Conservation (phyloP, 805 yeast species). For the Lipomyces kockii region DNA sequence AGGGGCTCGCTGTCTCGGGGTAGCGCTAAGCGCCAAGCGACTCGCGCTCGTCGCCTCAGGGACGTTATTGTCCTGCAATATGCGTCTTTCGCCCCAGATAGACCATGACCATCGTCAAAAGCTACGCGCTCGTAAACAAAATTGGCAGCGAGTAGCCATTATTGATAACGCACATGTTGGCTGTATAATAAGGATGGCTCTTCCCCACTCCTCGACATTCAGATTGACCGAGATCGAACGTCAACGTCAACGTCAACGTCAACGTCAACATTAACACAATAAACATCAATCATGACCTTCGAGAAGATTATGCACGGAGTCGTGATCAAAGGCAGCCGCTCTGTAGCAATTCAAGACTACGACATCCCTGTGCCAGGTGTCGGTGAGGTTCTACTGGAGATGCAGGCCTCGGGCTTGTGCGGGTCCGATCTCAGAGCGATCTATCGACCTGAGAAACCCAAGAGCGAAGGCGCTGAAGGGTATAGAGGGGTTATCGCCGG, state of each 20-base stretch:
- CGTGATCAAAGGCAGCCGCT: background rate
- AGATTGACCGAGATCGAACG: background rate
- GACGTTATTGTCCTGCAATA: no score
- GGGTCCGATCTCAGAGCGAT: slow-evolving; percentile 1
- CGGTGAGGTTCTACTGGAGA: background rate
- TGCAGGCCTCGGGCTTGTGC: background rate
- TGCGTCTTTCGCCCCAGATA: no score
- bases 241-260: background rate
- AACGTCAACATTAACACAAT: background rate
- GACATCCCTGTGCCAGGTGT: background rate
- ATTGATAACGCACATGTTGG: no score
- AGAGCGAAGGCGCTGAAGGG: background rate
- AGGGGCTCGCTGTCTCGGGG: no score
- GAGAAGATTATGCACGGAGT: background rate
- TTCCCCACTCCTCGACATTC: no score
- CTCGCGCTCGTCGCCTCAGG: no score
- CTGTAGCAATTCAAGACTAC: background rate
- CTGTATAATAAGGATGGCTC: no score
- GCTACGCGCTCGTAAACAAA: no score
- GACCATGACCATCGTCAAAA: no score
- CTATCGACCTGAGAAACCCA: slow-evolving; percentile 1
- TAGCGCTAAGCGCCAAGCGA: background rate
- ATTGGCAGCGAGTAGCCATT: no score
- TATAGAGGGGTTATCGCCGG: background rate
- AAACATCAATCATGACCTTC: background rate